Evolutionary conservation across 805 yeast species (phyloP), one percentile per base, ranked within the genome.

Genomic region (Ogataea glucozyma): DNA sequence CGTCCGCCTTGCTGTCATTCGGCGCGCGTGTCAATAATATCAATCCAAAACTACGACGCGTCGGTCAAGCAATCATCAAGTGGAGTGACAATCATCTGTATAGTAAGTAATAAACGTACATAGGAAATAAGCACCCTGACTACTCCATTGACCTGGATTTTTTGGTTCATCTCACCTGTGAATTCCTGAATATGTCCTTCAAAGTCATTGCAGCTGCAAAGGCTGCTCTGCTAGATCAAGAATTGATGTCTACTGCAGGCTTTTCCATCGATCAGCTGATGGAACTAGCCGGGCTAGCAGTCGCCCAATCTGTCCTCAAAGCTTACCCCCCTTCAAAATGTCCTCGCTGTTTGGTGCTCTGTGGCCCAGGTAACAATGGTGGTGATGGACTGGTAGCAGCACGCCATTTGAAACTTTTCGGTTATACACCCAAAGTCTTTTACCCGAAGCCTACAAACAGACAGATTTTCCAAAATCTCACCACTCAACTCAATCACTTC

Each of bases 311-410:
- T 1, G 75, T 90, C 3, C 80, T 78, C 57, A 75, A 72, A 38
- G 72, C 81, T 26, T 87, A 76, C 52, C 95, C 95, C 2, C 81
- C 81, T 1, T 18, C 41, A 3, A 43, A 60, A 10, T 32, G 57
- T 19, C 63, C 69, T 27, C 67, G 63, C 9, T 82, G 89, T 1
- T 66, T 90, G 31, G 75, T 93, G 1, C 69, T 93, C 4, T 88
- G 83, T 9, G 99, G 99, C 0, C 98, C 98, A 0, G 99, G 99
- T 1, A 93, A 93, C 58, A 93, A 93, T 58, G 91, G 96, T 1
- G 99, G 98, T 2, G 99, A 93, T 65, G 99, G 98, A 0, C 68
- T 93, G 11, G 99, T 93, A 1, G 95, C 97, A 21, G 96, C 97
- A 1, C 73, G 99, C 31, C 99, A 93, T 61, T 69, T 93, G 49